Conservation (phyloP, 2,329 filamentous ascomycete genomes). For the Pezicula radicicola region DNA sequence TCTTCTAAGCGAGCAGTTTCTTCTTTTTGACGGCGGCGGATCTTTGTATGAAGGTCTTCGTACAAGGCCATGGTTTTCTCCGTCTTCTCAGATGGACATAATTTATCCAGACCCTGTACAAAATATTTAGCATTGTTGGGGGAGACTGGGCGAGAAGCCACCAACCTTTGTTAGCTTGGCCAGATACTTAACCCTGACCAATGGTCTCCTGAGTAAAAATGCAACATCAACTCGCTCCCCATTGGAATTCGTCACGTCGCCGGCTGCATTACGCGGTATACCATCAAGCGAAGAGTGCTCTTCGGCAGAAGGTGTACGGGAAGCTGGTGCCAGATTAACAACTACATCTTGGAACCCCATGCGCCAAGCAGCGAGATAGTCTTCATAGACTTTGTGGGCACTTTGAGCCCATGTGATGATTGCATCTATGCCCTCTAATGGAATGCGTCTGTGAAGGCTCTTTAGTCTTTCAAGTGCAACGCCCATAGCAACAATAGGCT, state of each 20-base stretch:
- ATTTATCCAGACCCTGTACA: constrained; percentile 15
- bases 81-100: constrained; percentile 41
- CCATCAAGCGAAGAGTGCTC: constrained; percentile 54
- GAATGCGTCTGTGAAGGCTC: constrained; percentile 75
- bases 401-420: constrained; percentile 80
- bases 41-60: constrained; percentile 70
- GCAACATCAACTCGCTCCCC: constrained; percentile 93
- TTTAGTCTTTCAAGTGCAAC: constrained; percentile 82
- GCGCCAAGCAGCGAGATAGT: constrained; percentile 86
- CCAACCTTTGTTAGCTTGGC: constrained; percentile 74
- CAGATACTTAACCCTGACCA: constrained; percentile 85
- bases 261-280: constrained; percentile 59
- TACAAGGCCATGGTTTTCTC: constrained; percentile 34
- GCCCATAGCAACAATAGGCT: constrained; percentile 92
- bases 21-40: constrained; percentile 70
- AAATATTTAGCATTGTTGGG: constrained; percentile 10
- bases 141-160: constrained; percentile 1
- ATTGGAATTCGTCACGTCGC: constrained; percentile 57
- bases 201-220: constrained; percentile 83
- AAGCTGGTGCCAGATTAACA: constrained; percentile 80
- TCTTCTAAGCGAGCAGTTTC: constrained; percentile 75
- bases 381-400: constrained; percentile 74
- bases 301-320: constrained; percentile 50
- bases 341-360: constrained; percentile 93
- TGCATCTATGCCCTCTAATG: constrained; percentile 66